phyloP scores from a whole-genome alignment of 179 eudicot species.

The Beta corolliflora region DNA sequence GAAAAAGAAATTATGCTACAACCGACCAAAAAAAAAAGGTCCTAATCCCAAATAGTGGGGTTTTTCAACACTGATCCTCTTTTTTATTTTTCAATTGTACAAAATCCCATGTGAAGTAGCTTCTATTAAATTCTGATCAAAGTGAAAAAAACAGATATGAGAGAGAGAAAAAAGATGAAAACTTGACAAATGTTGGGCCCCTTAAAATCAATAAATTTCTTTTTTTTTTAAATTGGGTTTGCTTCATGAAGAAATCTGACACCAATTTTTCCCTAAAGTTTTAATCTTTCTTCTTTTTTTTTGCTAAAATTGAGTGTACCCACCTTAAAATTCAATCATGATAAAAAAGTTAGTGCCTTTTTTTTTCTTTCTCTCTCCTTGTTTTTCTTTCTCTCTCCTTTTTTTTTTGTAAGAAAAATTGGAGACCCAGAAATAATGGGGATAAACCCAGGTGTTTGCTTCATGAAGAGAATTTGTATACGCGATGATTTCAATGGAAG shows the following conservation, averaged over 20 bases:
- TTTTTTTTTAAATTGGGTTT: neutral
- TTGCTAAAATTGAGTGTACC: constrained; percentile 13
- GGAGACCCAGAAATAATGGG: constrained; percentile 13
- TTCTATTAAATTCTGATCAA: constrained; percentile 41
- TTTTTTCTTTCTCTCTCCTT: neutral
- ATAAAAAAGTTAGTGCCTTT: constrained; percentile 7
- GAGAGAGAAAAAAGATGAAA: constrained; percentile 11
- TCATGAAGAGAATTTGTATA: constrained; percentile 15
- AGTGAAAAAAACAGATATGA: constrained; percentile 12
- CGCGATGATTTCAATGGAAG: neutral
- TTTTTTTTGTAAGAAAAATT: too few relatives aligned
- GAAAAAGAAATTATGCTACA: neutral
- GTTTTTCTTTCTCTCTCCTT: too few relatives aligned
- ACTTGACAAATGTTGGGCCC: constrained; percentile 26
- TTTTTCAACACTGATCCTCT: constrained; percentile 5
- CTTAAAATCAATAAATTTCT: neutral
- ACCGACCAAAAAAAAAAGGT: constrained; percentile 28
- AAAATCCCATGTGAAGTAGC: constrained; percentile 41
- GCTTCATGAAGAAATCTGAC: constrained; percentile 29
- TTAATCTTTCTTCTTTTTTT: neutral
- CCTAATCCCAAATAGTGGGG: constrained; percentile 31
- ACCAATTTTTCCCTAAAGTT: neutral
- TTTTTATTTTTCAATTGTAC: constrained; percentile 13
- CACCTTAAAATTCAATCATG: constrained; percentile 22
- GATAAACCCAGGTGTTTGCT: constrained; percentile 7